These are phyloP conservation scores for Selaginella tamariscina DNA, from an alignment of 75 land plant genomes.

Conservation along the genomic window DNA sequence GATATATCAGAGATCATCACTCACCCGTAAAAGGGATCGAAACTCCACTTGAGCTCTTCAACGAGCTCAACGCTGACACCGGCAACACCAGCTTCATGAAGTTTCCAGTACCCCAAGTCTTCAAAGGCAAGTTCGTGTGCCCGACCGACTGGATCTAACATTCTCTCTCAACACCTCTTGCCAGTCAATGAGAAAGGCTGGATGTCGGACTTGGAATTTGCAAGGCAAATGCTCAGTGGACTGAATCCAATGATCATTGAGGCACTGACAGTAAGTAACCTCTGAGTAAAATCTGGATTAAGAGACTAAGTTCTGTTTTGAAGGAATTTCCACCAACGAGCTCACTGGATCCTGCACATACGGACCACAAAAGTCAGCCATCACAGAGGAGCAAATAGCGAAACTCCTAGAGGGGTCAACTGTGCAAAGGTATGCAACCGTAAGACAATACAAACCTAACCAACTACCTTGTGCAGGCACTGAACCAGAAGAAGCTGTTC, in stretches of 20 bases:
- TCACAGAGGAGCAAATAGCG: conserved; percentile 26
- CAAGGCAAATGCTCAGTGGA: conserved; percentile 37
- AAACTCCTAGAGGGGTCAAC: conserved; percentile 26
- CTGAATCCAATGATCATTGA: conserved; percentile 31
- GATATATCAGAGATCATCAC: background rate
- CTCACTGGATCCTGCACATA: conserved; percentile 23
- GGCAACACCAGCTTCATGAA: background rate
- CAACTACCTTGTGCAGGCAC: no score
- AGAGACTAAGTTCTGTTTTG: no score
- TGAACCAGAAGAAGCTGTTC: background rate
- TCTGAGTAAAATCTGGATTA: no score
- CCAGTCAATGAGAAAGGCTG: conserved; percentile 32
- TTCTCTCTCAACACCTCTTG: background rate
- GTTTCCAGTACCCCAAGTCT: background rate
- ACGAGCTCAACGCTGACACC: background rate
- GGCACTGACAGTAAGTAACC: no score
- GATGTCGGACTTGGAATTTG: conserved; percentile 39
- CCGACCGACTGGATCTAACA: no score
- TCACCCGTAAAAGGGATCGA: background rate
- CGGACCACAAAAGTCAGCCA: conserved; percentile 27
- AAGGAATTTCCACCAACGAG: conserved; percentile 19
- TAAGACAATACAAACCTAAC: no score
- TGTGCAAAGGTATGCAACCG: conserved; percentile 14
- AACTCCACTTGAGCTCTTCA: background rate
- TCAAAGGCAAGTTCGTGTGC: background rate